Percentiles rank a stretch among this genome's conserved stretches.
These are phyloP conservation scores for Candida railenensis DNA, from an alignment of 805 yeast genomes.

Conservation along the genomic window DNA sequence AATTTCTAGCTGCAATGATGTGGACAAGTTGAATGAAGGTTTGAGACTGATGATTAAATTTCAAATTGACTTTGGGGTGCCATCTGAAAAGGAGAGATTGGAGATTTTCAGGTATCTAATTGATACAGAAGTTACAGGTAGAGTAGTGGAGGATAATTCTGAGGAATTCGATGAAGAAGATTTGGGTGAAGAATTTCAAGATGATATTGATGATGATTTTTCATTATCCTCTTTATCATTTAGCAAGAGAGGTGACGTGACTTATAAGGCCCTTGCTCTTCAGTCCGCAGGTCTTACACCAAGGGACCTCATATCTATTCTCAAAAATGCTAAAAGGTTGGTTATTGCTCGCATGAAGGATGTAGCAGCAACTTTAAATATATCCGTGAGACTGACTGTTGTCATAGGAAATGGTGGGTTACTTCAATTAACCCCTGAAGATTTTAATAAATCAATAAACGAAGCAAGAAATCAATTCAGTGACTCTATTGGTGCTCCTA, in stretches of 20 bases:
- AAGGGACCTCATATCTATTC: constrained; percentile 70
- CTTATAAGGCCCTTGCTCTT: constrained; percentile 57
- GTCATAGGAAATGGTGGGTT: constrained; percentile 56
- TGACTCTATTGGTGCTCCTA: constrained; percentile 95
- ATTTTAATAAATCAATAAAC: constrained; percentile 68
- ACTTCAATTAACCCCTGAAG: constrained; percentile 52
- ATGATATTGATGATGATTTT: constrained; percentile 12
- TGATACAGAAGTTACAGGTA: constrained; percentile 15
- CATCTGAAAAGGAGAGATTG: constrained; percentile 71
- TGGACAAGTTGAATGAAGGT: constrained; percentile 64
- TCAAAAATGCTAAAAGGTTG: constrained; percentile 58
- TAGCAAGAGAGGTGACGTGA: constrained; percentile 44
- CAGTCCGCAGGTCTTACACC: constrained; percentile 95
- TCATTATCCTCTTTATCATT: constrained; percentile 19
- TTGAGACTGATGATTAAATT: constrained; percentile 71
- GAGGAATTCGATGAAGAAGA: constrained; percentile 16
- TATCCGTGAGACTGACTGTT: constrained; percentile 27
- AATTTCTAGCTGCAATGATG: constrained; percentile 68
- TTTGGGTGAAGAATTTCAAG: constrained; percentile 13
- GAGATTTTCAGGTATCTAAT: constrained; percentile 57
- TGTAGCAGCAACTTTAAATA: constrained; percentile 19
- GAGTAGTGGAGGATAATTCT: constrained; percentile 1
- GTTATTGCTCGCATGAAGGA: constrained; percentile 52
- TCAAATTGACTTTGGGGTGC: constrained; percentile 74
- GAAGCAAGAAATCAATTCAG: constrained; percentile 85